Conservation (phyloP, 768 basidiomycete species). For the Chlorophyllum brunneum region DNA sequence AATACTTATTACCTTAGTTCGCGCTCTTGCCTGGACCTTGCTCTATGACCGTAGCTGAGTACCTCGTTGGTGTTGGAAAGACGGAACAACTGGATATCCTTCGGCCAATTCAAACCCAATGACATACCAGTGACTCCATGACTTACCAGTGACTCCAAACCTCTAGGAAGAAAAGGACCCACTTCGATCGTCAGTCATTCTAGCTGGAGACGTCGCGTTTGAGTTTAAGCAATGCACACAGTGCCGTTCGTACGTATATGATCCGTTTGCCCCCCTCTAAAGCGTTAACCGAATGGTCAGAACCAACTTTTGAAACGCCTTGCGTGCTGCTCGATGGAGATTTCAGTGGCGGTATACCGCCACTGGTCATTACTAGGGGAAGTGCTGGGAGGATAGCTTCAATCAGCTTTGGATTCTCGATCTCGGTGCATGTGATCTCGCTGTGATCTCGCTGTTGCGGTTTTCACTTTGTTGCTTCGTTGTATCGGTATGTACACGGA, state of each 20-base stretch:
- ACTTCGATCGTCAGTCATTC: constrained; percentile 37
- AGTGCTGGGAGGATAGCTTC: constrained; percentile 88
- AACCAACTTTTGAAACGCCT: constrained; percentile 35
- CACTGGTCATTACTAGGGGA: constrained; percentile 89
- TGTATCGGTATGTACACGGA: no score
- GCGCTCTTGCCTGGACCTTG: constrained; percentile 18
- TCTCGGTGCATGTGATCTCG: constrained; percentile 58
- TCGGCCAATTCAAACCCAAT: not conserved
- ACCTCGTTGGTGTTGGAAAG: constrained; percentile 35
- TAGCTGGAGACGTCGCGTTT: constrained; percentile 29
- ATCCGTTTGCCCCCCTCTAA: not conserved
- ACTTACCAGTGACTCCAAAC: not conserved
- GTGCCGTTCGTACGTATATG: constrained; percentile 32
- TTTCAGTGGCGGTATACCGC: constrained; percentile 33
- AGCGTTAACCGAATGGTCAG: no score
- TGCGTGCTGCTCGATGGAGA: constrained; percentile 29
- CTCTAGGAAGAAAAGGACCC: constrained; percentile 33
- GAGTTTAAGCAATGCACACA: constrained; percentile 37
- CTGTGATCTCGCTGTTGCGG: not conserved
- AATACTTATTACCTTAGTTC: constrained; percentile 6
- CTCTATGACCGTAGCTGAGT: constrained; percentile 26
- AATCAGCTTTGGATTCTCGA: constrained; percentile 86
- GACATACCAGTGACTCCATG: no score
- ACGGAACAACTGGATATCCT: constrained; percentile 36
- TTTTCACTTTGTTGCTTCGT: no score